Percentiles rank a stretch among this genome's conserved stretches.
phyloP scores from a whole-genome alignment of 495 filamentous ascomycete species.

The Penicillium roqueforti region DNA sequence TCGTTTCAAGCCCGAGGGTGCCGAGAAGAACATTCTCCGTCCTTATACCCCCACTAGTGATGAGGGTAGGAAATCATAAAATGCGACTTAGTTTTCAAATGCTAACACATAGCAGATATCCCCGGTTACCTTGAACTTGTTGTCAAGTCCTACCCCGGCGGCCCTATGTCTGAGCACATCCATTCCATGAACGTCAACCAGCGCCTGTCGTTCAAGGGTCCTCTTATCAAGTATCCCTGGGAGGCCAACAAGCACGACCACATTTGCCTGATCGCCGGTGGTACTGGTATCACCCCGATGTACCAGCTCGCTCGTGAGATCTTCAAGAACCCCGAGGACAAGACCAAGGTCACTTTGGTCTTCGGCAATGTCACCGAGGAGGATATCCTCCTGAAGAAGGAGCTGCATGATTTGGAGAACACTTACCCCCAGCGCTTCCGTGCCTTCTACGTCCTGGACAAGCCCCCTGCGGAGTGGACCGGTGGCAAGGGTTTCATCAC shows the following conservation, averaged over 20 bases:
- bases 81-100: background rate
- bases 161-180: slow-evolving; percentile 85
- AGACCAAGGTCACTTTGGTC: slow-evolving; percentile 92
- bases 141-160: slow-evolving; percentile 84
- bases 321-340: slow-evolving; percentile 92
- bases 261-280: slow-evolving; percentile 87
- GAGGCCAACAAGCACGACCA: slow-evolving; percentile 89
- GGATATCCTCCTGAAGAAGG: slow-evolving; percentile 82
- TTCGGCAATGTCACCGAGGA: slow-evolving; percentile 84
- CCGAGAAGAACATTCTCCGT: slow-evolving; percentile 76
- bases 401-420: slow-evolving; percentile 81
- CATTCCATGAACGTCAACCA: slow-evolving; percentile 79
- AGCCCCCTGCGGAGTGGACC: slow-evolving; percentile 76
- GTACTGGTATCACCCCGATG: slow-evolving; percentile 92
- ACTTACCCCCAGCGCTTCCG: slow-evolving; percentile 89
- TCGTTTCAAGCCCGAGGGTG: slow-evolving; percentile 73
- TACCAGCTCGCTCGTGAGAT: slow-evolving; percentile 83
- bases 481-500: slow-evolving; percentile 72
- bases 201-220: slow-evolving; percentile 85
- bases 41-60: slow-evolving; percentile 92
- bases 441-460: slow-evolving; percentile 84
- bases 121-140: slow-evolving; percentile 82
- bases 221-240: slow-evolving; percentile 92
- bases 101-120: slow-evolving; percentile 42
- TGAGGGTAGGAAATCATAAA: slow-evolving; percentile 54